Base-by-base conservation (phyloP, 129 eudicot genomes). In the Flaveria bidentis region DNA sequence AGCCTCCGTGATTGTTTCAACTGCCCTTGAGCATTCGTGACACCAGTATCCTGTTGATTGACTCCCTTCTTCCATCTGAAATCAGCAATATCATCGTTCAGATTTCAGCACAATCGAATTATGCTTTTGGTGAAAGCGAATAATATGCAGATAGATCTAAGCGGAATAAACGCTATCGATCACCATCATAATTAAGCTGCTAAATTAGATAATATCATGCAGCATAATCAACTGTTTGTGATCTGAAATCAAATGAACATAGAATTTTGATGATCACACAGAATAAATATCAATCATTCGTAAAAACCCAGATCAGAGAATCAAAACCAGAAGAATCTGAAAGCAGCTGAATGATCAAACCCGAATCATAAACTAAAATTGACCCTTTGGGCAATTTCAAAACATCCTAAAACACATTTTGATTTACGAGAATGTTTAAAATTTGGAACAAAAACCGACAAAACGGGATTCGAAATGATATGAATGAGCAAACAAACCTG, bases 41-140 rank as follows among this genome's bases (percentile, higher is more conserved):
- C 96, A 90, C 89, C 89, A 90, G 71, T 84, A 90, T 61, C 81
- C 73, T 33, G 87, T 60, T 52, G 78, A 78, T 12, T 80, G 86
- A 53, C 81, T 72, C 30, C 78, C 79, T 81, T 78, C 96, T 36
- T 87, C 92, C 92, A 90, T 87, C 78, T 49, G 58, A 25, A 78
- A 10, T 26, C 49, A 53, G 16, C 9, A 72, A 36, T 44, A 8
- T 9, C 49, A 45, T 45, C 39, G 7, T 33, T 33, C 39, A 33
- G 7, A 33, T 33, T 33, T 45, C 49, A 45, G 12, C 13, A 45
- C 49, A 45, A 45, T 45, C 13, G 12, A 45, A 45, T 11, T 9
- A 45, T 45, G 13, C 13, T 45, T 45, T 45, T 33, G 39, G 39
- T 33, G 39, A 33, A 33, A 33, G 7, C 39, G 4, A 33, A 33